These are phyloP conservation scores for Phytophthora cactorum DNA, from an alignment of 352 stramenopile species.

Conservation along the genomic window DNA sequence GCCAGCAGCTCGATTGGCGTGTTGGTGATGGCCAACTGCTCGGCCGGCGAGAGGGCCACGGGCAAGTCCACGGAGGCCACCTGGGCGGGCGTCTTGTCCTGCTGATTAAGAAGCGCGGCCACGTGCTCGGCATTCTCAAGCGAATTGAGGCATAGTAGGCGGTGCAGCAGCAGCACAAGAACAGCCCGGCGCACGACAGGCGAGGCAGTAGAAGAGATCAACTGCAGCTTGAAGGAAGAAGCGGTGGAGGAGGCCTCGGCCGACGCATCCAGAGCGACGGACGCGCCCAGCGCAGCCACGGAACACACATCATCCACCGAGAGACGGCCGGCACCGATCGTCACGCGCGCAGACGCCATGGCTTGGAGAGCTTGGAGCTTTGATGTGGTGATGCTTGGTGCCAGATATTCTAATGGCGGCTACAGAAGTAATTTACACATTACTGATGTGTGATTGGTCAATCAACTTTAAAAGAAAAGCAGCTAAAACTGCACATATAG, in stretches of 20 bases:
- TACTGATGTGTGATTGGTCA: background rate
- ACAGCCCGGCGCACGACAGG: conserved; percentile 36
- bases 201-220: conserved; percentile 12
- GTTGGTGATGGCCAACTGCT: conserved; percentile 44
- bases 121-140: conserved; percentile 53
- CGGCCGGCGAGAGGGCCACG: conserved; percentile 38
- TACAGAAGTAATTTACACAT: background rate
- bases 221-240: conserved; percentile 14
- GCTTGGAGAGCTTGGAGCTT: conserved; percentile 12
- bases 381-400: background rate
- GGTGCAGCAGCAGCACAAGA: conserved; percentile 52
- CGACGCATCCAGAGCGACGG: conserved; percentile 44
- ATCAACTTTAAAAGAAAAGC: too few relatives aligned
- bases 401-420: conserved; percentile 29
- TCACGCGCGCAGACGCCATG: conserved; percentile 61
- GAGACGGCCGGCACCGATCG: conserved; percentile 59
- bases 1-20: conserved; percentile 59
- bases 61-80: conserved; percentile 46
- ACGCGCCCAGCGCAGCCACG: conserved; percentile 55
- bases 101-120: conserved; percentile 63
- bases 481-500: too few relatives aligned
- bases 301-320: conserved; percentile 65
- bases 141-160: conserved; percentile 45
- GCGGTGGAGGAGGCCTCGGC: conserved; percentile 17
- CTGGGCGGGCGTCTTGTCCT: conserved; percentile 38